phyloP scores from a whole-genome alignment of 768 basidiomycete genomes.

The Lentinula boryana region DNA sequence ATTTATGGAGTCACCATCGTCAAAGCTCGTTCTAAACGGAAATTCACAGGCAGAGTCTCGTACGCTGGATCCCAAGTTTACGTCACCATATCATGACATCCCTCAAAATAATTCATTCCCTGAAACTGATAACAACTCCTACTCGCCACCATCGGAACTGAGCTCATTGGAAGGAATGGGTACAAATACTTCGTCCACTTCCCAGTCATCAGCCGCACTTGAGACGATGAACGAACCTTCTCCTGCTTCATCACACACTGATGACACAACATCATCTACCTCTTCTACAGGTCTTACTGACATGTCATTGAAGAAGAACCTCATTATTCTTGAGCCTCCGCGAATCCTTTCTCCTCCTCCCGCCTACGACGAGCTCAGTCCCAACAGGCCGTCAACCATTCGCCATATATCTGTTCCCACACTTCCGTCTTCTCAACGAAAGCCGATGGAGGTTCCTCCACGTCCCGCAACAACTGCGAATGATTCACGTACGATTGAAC shows the following conservation, averaged over 20 bases:
- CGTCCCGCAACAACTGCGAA: slow-evolving; percentile 10
- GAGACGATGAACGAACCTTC: background rate
- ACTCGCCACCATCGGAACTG: background rate
- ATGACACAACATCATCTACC: background rate
- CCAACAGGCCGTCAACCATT: background rate
- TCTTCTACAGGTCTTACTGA: background rate
- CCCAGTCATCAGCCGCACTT: background rate
- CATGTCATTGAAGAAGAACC: background rate
- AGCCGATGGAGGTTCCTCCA: background rate
- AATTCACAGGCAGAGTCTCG: slow-evolving; percentile 1
- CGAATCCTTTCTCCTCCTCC: slow-evolving; percentile 1
- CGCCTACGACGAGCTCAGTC: background rate
- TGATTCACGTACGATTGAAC: background rate
- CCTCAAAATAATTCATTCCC: background rate
- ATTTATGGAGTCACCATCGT: background rate
- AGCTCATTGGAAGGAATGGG: background rate
- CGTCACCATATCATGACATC: background rate
- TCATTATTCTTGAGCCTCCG: background rate
- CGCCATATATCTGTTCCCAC: background rate
- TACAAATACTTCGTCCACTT: background rate
- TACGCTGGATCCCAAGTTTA: background rate
- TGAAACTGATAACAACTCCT: background rate
- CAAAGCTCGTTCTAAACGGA: background rate
- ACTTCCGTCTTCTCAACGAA: background rate
- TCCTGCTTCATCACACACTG: background rate